These are phyloP conservation scores for Tephrocybe sp. DNA, from an alignment of 768 basidiomycete genomes.

Conservation along the genomic window DNA sequence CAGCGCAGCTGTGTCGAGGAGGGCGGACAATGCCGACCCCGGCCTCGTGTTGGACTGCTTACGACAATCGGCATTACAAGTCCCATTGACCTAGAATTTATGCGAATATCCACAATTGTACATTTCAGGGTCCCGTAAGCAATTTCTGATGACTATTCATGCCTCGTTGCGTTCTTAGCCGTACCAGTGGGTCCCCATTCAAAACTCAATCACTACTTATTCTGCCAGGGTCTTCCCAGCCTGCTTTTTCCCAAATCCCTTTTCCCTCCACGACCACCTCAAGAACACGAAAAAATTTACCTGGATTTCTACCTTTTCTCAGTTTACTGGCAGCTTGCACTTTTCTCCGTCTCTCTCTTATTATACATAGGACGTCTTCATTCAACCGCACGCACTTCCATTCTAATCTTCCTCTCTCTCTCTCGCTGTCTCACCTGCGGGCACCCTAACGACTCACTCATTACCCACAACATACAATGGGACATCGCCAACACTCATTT, in stretches of 20 bases:
- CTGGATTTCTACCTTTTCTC: conserved; percentile 7
- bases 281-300: conserved; percentile 4
- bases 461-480: conserved; percentile 17
- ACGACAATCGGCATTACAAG: conserved; percentile 16
- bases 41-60: conserved; percentile 18
- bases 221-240: conserved; percentile 2
- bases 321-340: conserved; percentile 7
- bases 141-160: conserved; percentile 20
- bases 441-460: conserved; percentile 11
- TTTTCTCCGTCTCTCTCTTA: conserved; percentile 7
- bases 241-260: conserved; percentile 11
- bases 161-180: conserved; percentile 16
- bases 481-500: conserved; percentile 25
- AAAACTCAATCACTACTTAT: conserved; percentile 16
- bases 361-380: conserved; percentile 6
- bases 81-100: conserved; percentile 16
- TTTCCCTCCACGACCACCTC: not conserved
- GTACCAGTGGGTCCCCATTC: conserved; percentile 10
- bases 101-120: conserved; percentile 18
- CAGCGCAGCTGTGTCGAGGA: too few species aligned
- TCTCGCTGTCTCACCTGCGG: conserved; percentile 9
- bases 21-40: not conserved
- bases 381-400: conserved; percentile 9
- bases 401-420: not conserved
- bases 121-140: conserved; percentile 19